Conservation (phyloP, 2,329 filamentous ascomycete genomes). For the Macrophomina phaseolina region DNA sequence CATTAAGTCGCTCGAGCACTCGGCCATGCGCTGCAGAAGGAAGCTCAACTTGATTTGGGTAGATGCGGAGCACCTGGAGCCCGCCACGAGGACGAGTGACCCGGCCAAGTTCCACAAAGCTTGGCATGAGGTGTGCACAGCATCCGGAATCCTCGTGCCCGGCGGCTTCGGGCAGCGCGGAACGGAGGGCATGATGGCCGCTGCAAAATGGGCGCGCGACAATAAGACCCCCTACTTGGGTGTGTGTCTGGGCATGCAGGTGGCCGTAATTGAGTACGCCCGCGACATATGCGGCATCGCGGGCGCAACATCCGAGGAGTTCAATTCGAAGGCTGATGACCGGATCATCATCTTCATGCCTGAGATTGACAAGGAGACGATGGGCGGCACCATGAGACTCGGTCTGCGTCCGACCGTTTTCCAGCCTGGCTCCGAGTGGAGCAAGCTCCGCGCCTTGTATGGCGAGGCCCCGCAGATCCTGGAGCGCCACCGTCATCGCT, state of each 20-base stretch:
- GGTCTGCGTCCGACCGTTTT: constrained; percentile 77
- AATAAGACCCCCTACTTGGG: constrained; percentile 84
- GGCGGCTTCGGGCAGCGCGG: constrained; percentile 84
- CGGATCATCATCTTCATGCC: constrained; percentile 91
- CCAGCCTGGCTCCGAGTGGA: constrained; percentile 78
- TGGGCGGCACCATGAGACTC: constrained; percentile 88
- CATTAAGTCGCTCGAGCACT: constrained; percentile 86
- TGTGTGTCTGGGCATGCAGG: constrained; percentile 90
- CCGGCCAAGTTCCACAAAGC: constrained; percentile 82
- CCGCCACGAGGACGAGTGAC: constrained; percentile 62
- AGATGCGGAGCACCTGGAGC: constrained; percentile 83
- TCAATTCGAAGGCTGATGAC: constrained; percentile 65
- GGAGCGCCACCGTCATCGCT: constrained; percentile 86
- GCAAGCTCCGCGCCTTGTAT: constrained; percentile 76
- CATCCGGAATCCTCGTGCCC: constrained; percentile 70
- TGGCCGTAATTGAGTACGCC: constrained; percentile 88
- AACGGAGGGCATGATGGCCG: constrained; percentile 87
- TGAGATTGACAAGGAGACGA: constrained; percentile 75
- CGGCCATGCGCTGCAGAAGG: constrained; percentile 81
- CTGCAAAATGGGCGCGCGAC: constrained; percentile 84
- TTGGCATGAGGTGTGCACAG: constrained; percentile 79
- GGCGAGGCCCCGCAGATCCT: constrained; percentile 56
- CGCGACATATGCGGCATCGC: constrained; percentile 73
- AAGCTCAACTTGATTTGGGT: constrained; percentile 85
- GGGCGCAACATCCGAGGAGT: constrained; percentile 62